Evolutionary conservation across 73 alveolate species (phyloP), one percentile per base, ranked within the genome.

Genomic region (Blepharisma japonicum): DNA sequence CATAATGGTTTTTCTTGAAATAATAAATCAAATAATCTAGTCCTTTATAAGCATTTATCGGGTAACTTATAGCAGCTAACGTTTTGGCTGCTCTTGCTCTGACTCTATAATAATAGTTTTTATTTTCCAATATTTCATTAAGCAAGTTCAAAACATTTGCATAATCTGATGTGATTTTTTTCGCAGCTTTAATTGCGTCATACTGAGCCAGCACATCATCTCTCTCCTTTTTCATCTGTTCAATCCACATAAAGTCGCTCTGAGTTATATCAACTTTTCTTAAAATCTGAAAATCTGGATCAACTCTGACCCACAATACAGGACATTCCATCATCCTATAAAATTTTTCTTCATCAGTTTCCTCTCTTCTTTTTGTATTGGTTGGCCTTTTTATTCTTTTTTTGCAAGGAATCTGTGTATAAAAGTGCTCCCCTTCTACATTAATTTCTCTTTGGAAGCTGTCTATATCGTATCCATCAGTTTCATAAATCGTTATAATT

Each of bases 301-400:
- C 94, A 6, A 87, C 90, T 68, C 94, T 68, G 14, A 87, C 81
- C 94, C 94, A 87, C 5, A 87, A 71, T 39, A 87, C 81, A 8
- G 91, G 87, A 68, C 89, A 87, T 68, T 87, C 94, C 5, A 14
- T 61, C 23, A 14, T 14, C 46, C 74, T 61, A 25, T 61, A 14
- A 61, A 18, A 2, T 61, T 61, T 61, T 25, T 61, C 74, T 25
- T 61, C 74, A 1, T 61, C 74, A 61, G 38, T 61, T 25, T 61
- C 74, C 47, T 61, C 74, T 25, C 74, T 82, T 83, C 82, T 87
- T 83, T 72, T 87, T 82, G 70, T 74, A 78, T 68, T 87, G 80
- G 23, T 77, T 79, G 45, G 94, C 81, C 70, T 83, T 87, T 53
- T 84, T 79, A 7, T 79, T 87, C 55, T 87, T 87, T 45, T 23